A percentile compares a stretch with the other conserved stretches of the same genome.
Evolutionary conservation across 148 eudicot species (phyloP).

Genomic region (Rhododendron kiyosumense): DNA sequence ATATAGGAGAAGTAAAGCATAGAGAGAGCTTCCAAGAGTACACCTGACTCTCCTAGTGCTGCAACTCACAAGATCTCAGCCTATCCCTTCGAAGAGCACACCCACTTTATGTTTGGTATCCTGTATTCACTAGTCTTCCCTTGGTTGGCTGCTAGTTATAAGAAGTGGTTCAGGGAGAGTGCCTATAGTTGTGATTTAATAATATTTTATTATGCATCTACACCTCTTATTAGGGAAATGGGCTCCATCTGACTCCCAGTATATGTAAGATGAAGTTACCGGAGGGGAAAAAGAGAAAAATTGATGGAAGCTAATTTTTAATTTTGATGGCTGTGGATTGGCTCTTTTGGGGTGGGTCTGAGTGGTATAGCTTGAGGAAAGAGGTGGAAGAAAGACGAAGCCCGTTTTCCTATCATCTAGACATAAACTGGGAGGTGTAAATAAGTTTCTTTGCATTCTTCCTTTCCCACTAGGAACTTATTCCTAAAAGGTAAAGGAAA

Average conservation of each 20-base stretch:
- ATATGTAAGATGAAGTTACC: neutral
- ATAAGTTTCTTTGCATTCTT: neutral
- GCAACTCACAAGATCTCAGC: too few relatives aligned
- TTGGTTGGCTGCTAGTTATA: neutral
- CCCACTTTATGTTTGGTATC: neutral
- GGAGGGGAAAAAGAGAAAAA: neutral
- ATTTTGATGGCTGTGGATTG: neutral
- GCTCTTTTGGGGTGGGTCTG: neutral
- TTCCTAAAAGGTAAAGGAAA: neutral
- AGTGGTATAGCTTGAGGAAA: neutral
- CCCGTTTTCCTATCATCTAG: neutral
- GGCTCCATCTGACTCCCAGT: neutral
- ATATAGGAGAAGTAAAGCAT: too few relatives aligned
- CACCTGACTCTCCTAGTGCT: too few relatives aligned
- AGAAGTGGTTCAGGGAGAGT: neutral
- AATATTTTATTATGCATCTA: neutral
- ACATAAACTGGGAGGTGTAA: neutral
- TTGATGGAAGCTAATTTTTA: neutral
- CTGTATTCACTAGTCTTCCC: constrained; percentile 1
- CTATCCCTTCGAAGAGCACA: neutral
- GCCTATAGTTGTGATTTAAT: neutral
- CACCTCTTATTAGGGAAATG: neutral
- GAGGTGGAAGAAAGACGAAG: neutral
- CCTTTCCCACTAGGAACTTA: neutral
- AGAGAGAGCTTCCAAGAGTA: too few relatives aligned